Percentiles rank a stretch among this genome's conserved stretches.
phyloP scores from a whole-genome alignment of 805 yeast genomes.

The Jamesozyma spencerorum region DNA sequence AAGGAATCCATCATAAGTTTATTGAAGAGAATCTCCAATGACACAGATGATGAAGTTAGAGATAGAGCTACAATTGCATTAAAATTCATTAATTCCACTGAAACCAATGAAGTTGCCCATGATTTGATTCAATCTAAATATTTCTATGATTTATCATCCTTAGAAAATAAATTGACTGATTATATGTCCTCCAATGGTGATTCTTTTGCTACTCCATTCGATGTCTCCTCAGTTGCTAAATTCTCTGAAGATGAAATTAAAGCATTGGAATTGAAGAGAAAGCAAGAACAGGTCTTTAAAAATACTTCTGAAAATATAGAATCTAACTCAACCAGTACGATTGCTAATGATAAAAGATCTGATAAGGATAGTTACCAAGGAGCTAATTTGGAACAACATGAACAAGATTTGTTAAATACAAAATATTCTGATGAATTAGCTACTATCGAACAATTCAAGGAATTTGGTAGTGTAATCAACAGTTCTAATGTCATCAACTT shows the following conservation, averaged over 20 bases:
- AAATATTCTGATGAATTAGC: constrained; percentile 62
- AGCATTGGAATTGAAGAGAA: constrained; percentile 53
- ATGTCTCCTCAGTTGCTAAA: constrained; percentile 57
- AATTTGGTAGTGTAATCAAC: constrained; percentile 67
- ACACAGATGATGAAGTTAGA: constrained; percentile 93
- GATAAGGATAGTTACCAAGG: constrained; percentile 21
- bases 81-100: constrained; percentile 44
- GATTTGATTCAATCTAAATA: constrained; percentile 57
- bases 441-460: constrained; percentile 60
- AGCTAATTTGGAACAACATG: constrained; percentile 23
- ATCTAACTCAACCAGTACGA: constrained; percentile 13
- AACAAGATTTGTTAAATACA: constrained; percentile 41
- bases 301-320: constrained; percentile 24
- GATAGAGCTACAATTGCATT: constrained; percentile 90
- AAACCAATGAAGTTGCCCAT: constrained; percentile 28
- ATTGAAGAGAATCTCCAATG: constrained; percentile 74
- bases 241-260: constrained; percentile 58
- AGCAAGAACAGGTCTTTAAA: constrained; percentile 26
- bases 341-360: constrained; percentile 18
- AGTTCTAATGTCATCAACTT: constrained; percentile 56
- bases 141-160: constrained; percentile 61
- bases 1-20: constrained; percentile 63
- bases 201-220: constrained; percentile 50
- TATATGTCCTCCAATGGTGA: constrained; percentile 44
- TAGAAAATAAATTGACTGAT: constrained; percentile 66